Base-by-base conservation (phyloP, 2,329 filamentous ascomycete species). In the Neurospora sp. region DNA sequence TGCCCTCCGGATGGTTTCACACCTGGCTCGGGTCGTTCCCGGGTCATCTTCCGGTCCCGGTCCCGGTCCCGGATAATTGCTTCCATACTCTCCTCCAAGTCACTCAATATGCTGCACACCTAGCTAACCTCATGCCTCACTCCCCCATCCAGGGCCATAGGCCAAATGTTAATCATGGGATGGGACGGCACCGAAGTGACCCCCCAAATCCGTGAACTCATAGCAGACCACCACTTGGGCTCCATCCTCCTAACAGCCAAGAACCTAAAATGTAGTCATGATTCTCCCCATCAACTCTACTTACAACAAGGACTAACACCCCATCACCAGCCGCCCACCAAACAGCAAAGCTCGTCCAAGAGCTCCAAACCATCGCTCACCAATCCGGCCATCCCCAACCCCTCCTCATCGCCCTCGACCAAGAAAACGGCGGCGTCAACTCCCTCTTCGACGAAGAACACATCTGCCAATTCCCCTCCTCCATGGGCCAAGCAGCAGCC, bases 381-480 rank as follows among this genome's bases (percentile, higher is more conserved):
- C 87, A 96, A 80, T 91, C 95, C 71, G 95, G 95, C 23, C 95
- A 98, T 79, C 91, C 92, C 3, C 90, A 95, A 2, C 96, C 96
- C 2, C 83, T 99, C 19, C 84, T 96, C 69, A 97, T 99, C 75
- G 94, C 92, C 46, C 84, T 98, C 43, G 96, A 98, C 78, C 96
- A 99, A 79, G 96, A 99, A 80, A 98, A 99, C 88, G 96, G 96
- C 73, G 94, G 95, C 3, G 95, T 97, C 79, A 98, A 97, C 82
- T 97, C 93, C 81, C 86, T 98, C 2, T 97, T 96, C 77, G 95
- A 98, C 79, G 93, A 97, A 75, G 93, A 96, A 77, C 96, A 94
- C 78, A 95, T 98, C 75, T 93, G 93, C 74, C 96, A 98, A 78
- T 99, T 97, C 75, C 96, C 96, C 9, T 97, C 94, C 77, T 92